phyloP scores from a whole-genome alignment of 345 rosid species.

The Populus tremula region DNA sequence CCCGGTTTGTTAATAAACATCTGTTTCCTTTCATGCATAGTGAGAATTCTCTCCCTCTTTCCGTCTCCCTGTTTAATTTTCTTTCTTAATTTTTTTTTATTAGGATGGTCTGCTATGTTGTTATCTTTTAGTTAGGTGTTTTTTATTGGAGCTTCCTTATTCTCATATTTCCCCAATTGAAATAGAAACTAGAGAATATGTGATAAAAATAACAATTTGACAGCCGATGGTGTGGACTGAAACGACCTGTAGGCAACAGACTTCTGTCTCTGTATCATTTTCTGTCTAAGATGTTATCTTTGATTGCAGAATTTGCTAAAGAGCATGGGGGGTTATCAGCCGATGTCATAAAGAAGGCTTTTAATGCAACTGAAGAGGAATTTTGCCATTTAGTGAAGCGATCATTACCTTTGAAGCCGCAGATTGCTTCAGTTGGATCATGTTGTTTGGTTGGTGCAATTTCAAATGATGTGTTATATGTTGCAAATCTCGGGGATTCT shows the following conservation, averaged over 20 bases:
- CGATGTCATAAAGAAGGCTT: slow-evolving; percentile 81
- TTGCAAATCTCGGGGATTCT: slow-evolving; percentile 94
- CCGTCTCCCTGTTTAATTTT: background rate
- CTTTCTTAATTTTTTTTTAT: background rate
- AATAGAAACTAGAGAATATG: background rate
- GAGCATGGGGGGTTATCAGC: slow-evolving; percentile 85
- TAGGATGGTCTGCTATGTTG: background rate
- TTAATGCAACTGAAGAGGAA: slow-evolving; percentile 85
- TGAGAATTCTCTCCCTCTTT: slow-evolving; percentile 24
- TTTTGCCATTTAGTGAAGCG: slow-evolving; percentile 75
- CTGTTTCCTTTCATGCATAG: slow-evolving; percentile 77
- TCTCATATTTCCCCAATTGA: background rate
- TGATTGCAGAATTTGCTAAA: slow-evolving; percentile 54
- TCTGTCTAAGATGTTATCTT: background rate
- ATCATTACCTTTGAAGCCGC: slow-evolving; percentile 59
- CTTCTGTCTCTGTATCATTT: background rate
- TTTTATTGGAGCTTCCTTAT: background rate
- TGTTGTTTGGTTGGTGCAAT: slow-evolving; percentile 94
- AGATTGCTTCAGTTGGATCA: slow-evolving; percentile 91
- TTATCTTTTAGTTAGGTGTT: background rate
- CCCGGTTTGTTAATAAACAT: slow-evolving; percentile 80
- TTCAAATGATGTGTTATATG: slow-evolving; percentile 61
- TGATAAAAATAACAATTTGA: background rate
- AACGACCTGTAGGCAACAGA: background rate
- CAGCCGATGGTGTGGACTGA: background rate